Conservation (phyloP, 495 filamentous ascomycete species). For the Tuber borchii region DNA sequence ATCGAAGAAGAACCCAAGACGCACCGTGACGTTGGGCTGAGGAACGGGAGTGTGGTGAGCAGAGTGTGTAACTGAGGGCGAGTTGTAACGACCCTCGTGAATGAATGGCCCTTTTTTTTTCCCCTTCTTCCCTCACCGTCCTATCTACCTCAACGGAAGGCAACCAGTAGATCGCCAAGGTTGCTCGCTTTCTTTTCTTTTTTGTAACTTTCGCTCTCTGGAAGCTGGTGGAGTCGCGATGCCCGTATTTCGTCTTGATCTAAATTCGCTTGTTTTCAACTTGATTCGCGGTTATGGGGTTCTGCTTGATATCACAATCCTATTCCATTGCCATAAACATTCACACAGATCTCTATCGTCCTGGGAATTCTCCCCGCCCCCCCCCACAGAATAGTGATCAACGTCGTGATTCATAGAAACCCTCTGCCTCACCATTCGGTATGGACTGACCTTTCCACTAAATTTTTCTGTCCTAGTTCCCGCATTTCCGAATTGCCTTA, state of each 20-base stretch:
- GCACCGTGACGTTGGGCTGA: conserved; percentile 36
- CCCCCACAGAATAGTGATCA: background rate
- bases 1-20: conserved; percentile 2
- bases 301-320: background rate
- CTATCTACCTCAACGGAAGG: conserved; percentile 1
- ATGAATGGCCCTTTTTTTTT: conserved; percentile 27
- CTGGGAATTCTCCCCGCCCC: background rate
- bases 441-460: background rate
- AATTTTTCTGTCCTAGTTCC: background rate
- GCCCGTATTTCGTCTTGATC: background rate
- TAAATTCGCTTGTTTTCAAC: background rate
- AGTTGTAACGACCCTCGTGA: conserved; percentile 24
- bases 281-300: background rate
- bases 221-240: conserved; percentile 6
- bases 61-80: conserved; percentile 12
- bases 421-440: background rate
- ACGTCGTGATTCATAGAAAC: background rate
- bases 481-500: background rate
- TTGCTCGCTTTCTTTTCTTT: conserved; percentile 10
- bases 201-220: background rate
- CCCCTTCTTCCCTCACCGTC: background rate
- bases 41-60: conserved; percentile 10
- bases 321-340: background rate
- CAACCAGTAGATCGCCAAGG: conserved; percentile 26
- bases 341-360: background rate